A percentile compares a stretch with the other conserved stretches of the same genome.
phyloP scores from a whole-genome alignment of 352 stramenopile genomes.

The Pythium phragmitis region DNA sequence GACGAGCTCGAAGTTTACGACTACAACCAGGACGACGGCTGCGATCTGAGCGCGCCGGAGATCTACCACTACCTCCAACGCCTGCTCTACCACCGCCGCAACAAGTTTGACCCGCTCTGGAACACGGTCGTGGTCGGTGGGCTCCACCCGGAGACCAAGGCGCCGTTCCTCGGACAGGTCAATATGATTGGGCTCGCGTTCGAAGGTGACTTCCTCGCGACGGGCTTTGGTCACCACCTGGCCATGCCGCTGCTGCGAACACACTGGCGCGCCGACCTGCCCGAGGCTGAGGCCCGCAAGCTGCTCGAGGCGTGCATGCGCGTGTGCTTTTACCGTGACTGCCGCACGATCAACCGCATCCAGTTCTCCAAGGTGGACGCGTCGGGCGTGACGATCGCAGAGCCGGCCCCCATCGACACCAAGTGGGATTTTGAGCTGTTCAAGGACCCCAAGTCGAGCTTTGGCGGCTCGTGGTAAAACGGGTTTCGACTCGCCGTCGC shows the following conservation, averaged over 20 bases:
- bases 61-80: slow-evolving; percentile 97
- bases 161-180: slow-evolving; percentile 95
- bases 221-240: slow-evolving; percentile 97
- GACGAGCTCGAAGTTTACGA: slow-evolving; percentile 94
- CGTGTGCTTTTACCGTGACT: slow-evolving; percentile 98
- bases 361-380: slow-evolving; percentile 95
- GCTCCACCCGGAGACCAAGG: slow-evolving; percentile 83
- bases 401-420: slow-evolving; percentile 95
- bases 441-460: slow-evolving; percentile 87
- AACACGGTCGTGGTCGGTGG: slow-evolving; percentile 98
- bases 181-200: slow-evolving; percentile 98
- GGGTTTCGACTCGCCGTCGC: not conserved
- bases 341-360: slow-evolving; percentile 97
- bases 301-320: slow-evolving; percentile 98
- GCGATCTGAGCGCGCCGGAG: slow-evolving; percentile 92
- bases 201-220: slow-evolving; percentile 96
- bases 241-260: slow-evolving; percentile 96
- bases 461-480: slow-evolving; percentile 87
- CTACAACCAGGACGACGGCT: slow-evolving; percentile 94
- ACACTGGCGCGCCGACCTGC: slow-evolving; percentile 92
- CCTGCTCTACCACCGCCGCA: slow-evolving; percentile 98
- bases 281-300: slow-evolving; percentile 91
- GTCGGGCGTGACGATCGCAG: slow-evolving; percentile 87
- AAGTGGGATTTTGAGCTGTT: slow-evolving; percentile 92
- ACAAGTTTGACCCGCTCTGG: slow-evolving; percentile 99